phyloP scores from a whole-genome alignment of 1,139 yeast genomes.

The Zygoascus hellenicus region DNA sequence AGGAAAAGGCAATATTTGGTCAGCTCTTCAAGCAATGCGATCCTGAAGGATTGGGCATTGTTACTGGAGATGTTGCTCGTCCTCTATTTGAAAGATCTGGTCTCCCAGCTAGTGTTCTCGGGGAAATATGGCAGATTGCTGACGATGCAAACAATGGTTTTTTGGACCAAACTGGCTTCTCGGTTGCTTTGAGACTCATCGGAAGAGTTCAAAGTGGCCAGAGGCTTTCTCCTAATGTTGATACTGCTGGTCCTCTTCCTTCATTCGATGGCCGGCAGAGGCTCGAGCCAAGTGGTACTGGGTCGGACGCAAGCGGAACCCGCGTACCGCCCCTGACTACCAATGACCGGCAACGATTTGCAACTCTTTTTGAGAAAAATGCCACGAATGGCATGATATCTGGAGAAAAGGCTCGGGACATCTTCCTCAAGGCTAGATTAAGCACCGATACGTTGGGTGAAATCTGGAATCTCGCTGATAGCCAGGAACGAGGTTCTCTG shows the following conservation, averaged over 20 bases:
- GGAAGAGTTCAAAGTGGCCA: slow-evolving; percentile 82
- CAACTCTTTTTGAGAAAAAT: slow-evolving; percentile 68
- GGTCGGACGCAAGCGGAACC: slow-evolving; percentile 20
- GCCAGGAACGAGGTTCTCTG: slow-evolving; percentile 64
- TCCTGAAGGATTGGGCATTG: slow-evolving; percentile 68
- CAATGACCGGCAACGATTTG: slow-evolving; percentile 63
- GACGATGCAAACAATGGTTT: slow-evolving; percentile 83
- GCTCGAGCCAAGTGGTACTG: slow-evolving; percentile 16
- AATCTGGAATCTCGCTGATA: slow-evolving; percentile 85
- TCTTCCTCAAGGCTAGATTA: slow-evolving; percentile 81
- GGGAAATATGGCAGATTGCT: slow-evolving; percentile 92
- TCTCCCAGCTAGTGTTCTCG: slow-evolving; percentile 67
- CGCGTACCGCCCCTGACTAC: slow-evolving; percentile 58
- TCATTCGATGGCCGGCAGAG: slow-evolving; percentile 30
- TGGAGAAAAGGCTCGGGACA: slow-evolving; percentile 76
- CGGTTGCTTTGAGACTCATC: slow-evolving; percentile 80
- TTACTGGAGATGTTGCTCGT: slow-evolving; percentile 89
- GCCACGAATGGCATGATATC: slow-evolving; percentile 53
- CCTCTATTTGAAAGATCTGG: slow-evolving; percentile 82
- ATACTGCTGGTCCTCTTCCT: slow-evolving; percentile 50
- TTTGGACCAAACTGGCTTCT: slow-evolving; percentile 74
- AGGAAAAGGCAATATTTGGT: slow-evolving; percentile 70
- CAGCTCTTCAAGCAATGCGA: slow-evolving; percentile 76
- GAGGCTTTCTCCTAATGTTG: slow-evolving; percentile 46
- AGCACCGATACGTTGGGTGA: slow-evolving; percentile 73